Evolutionary conservation across 1,139 yeast genomes (phyloP).

Genomic region (Suhomyces bolitotheri): DNA sequence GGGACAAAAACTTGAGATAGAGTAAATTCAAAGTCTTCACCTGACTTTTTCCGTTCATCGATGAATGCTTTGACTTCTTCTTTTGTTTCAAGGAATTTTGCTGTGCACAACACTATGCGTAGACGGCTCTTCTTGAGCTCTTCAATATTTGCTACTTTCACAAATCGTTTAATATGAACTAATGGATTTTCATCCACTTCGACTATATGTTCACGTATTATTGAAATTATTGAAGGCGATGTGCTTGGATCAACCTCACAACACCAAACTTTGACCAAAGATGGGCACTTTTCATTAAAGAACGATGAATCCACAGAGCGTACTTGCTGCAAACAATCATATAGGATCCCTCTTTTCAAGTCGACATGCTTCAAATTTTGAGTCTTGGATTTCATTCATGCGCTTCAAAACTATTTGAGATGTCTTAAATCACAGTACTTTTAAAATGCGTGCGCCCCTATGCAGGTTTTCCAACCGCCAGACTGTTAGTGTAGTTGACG

Average conservation of each 20-base stretch:
- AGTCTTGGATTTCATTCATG: neutral
- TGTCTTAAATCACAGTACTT: no score
- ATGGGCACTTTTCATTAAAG: slow-evolving; percentile 31
- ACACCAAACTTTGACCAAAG: slow-evolving; percentile 58
- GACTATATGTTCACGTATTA: slow-evolving; percentile 29
- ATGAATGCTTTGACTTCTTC: slow-evolving; percentile 18
- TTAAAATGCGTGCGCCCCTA: no score
- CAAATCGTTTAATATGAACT: slow-evolving; percentile 37
- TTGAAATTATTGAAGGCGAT: slow-evolving; percentile 28
- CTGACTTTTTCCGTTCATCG: neutral
- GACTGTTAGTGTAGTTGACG: no score
- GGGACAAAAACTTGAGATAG: slow-evolving; percentile 39
- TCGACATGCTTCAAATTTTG: slow-evolving; percentile 30
- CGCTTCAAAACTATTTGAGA: no score
- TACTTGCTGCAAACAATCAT: slow-evolving; percentile 51
- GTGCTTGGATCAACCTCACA: slow-evolving; percentile 35
- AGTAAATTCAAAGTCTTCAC: neutral
- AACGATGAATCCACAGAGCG: slow-evolving; percentile 25
- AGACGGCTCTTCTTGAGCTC: slow-evolving; percentile 15
- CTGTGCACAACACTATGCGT: slow-evolving; percentile 33
- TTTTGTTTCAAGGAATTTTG: slow-evolving; percentile 17
- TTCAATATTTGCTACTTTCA: slow-evolving; percentile 17
- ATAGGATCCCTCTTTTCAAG: slow-evolving; percentile 49
- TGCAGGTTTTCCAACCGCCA: no score
- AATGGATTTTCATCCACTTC: slow-evolving; percentile 29